Evolutionary conservation across 208 protist genomes (phyloP).

Genomic region (Leishmania guyanensis): DNA sequence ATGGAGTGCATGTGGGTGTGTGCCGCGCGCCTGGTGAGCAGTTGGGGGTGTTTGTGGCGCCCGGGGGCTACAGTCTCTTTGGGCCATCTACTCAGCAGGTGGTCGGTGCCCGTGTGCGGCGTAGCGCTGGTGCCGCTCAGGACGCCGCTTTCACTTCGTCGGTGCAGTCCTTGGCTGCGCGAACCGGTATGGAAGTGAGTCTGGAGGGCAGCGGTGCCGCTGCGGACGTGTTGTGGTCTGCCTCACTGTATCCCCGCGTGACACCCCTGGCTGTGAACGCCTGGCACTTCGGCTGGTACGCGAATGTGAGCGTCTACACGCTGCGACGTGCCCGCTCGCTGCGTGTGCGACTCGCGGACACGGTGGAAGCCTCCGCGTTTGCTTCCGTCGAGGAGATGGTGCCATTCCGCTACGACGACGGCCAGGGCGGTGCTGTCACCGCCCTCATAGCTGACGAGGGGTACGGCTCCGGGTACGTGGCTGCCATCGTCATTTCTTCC

Average conservation of each 20-base stretch:
- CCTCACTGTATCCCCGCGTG: neutral
- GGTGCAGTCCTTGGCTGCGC: slow-evolving; percentile 4
- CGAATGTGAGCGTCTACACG: slow-evolving; percentile 6
- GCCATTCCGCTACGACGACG: slow-evolving; percentile 8
- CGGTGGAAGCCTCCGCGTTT: slow-evolving; percentile 13
- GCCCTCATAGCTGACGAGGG: neutral
- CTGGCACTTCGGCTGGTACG: slow-evolving; percentile 20
- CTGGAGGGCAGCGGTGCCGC: slow-evolving; percentile 7
- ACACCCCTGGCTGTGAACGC: slow-evolving; percentile 23
- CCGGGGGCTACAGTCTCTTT: slow-evolving; percentile 12
- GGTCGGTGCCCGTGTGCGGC: slow-evolving; percentile 17
- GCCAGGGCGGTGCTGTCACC: neutral
- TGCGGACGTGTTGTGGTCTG: slow-evolving; percentile 18
- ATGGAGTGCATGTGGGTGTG: slow-evolving; percentile 16
- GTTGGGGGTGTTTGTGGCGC: slow-evolving; percentile 18
- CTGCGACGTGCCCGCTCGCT: slow-evolving; percentile 18
- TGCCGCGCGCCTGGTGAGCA: slow-evolving; percentile 10
- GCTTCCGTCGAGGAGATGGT: neutral
- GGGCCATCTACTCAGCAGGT: slow-evolving; percentile 12
- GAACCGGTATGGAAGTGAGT: slow-evolving; percentile 14
- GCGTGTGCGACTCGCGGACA: slow-evolving; percentile 22
- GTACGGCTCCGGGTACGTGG: slow-evolving; percentile 18
- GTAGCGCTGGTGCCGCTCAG: slow-evolving; percentile 10
- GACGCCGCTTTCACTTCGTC: slow-evolving; percentile 19
- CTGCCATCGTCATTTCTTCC: slow-evolving; percentile 3